A percentile compares a stretch with the other conserved stretches of the same genome.
phyloP scores from a whole-genome alignment of 306 rosid genomes.

The Delonix regia region DNA sequence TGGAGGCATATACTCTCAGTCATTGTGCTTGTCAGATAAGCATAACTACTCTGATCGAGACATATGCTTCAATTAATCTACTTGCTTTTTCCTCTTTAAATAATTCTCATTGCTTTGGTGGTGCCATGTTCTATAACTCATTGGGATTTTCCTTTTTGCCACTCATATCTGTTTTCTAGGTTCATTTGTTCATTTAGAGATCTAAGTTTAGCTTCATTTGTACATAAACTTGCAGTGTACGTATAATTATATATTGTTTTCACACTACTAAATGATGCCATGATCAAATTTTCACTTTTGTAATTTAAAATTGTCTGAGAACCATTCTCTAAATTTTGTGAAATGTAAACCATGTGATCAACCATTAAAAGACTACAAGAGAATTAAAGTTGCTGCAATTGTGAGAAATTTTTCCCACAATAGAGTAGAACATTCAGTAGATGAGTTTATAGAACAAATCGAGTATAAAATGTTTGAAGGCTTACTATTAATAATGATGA shows the following conservation, averaged over 20 bases:
- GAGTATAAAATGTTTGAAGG: too few relatives aligned
- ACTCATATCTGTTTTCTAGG: not conserved
- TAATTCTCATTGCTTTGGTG: not conserved
- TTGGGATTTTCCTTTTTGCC: not conserved
- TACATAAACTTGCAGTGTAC: not conserved
- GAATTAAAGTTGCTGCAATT: not conserved
- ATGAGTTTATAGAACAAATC: too few relatives aligned
- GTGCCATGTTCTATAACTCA: not conserved
- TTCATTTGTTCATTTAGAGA: not conserved
- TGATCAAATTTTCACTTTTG: not conserved
- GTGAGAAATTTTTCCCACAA: not conserved
- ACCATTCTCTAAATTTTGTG: constrained; percentile 6
- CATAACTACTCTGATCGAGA: constrained; percentile 12
- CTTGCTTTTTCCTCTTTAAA: not conserved
- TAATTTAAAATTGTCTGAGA: not conserved
- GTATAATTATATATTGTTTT: not conserved
- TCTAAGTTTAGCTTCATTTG: not conserved
- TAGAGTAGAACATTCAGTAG: too few relatives aligned
- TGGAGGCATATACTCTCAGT: not conserved
- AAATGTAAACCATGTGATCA: not conserved
- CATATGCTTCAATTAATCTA: constrained; percentile 6
- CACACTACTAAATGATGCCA: not conserved
- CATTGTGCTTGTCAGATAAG: constrained; percentile 13
- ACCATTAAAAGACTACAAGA: not conserved
- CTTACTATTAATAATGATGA: too few relatives aligned